Conservation (phyloP, 2,329 filamentous ascomycete species). For the Chaetomium strumarium region DNA sequence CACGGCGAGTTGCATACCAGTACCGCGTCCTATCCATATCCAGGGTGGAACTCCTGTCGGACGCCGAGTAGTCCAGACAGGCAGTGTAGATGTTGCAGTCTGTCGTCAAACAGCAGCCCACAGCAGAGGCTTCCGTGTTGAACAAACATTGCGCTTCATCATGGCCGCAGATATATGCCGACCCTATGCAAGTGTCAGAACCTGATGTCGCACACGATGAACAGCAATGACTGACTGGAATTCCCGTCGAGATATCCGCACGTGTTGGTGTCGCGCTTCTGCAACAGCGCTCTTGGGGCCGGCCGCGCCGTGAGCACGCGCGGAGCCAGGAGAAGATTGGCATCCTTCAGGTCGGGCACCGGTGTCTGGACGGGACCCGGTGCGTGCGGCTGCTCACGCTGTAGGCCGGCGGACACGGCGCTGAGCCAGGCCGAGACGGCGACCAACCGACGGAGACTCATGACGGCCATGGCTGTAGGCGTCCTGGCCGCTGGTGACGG, state of each 20-base stretch:
- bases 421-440: conserved; percentile 14
- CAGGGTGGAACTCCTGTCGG: background rate
- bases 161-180: background rate
- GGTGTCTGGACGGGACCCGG: conserved; percentile 10
- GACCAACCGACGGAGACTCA: conserved; percentile 11
- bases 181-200: background rate
- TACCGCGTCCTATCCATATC: conserved; percentile 15
- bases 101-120: conserved; percentile 17
- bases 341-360: conserved; percentile 2
- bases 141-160: conserved; percentile 8
- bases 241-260: conserved; percentile 15
- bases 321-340: background rate
- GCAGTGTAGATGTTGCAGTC: conserved; percentile 16
- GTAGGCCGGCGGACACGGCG: conserved; percentile 11
- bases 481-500: background rate
- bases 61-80: conserved; percentile 14
- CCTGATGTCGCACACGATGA: background rate
- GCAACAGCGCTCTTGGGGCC: background rate
- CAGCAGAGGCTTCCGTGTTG: conserved; percentile 10
- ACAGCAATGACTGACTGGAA: background rate
- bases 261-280: conserved; percentile 11
- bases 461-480: conserved; percentile 8
- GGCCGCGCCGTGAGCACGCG: conserved; percentile 6
- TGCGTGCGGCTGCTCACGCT: background rate
- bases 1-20: conserved; percentile 6